phyloP scores from a whole-genome alignment of 176 grass and related monocot species.

The Triticum monococcum region DNA sequence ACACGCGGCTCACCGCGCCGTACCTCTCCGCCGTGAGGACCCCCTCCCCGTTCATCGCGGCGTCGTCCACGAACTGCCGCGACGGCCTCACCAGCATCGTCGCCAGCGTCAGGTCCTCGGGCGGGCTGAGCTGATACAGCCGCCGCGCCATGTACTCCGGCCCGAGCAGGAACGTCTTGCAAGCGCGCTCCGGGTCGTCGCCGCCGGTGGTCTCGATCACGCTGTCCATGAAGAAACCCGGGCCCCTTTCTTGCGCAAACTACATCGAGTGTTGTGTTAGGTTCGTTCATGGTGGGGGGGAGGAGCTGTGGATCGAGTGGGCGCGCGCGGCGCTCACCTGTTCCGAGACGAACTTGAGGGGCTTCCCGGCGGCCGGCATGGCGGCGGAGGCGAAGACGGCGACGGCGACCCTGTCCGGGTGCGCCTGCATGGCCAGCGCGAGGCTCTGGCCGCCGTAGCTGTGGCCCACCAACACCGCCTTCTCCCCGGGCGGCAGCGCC shows the following conservation, averaged over 20 bases:
- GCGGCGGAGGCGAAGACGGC: constrained; percentile 45
- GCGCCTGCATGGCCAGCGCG: constrained; percentile 40
- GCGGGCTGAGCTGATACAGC: constrained; percentile 23
- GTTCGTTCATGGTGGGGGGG: no score
- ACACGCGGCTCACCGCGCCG: constrained; percentile 38
- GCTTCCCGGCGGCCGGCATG: constrained; percentile 34
- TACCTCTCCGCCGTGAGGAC: constrained; percentile 27
- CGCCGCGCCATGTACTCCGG: constrained; percentile 1
- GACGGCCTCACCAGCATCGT: constrained; percentile 26
- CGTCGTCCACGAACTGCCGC: background rate
- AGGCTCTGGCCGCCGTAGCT: constrained; percentile 35
- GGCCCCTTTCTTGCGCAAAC: background rate
- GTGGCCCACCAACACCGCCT: constrained; percentile 44
- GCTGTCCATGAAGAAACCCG: constrained; percentile 20
- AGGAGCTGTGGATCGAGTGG: background rate
- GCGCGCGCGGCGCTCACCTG: background rate
- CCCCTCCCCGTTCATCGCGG: background rate
- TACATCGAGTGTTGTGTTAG: background rate
- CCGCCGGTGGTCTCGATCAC: background rate
- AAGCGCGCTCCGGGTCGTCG: background rate
- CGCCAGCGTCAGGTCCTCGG: constrained; percentile 39
- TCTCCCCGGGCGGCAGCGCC: constrained; percentile 18
- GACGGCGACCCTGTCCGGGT: constrained; percentile 39
- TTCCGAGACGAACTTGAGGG: background rate
- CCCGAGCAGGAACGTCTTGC: constrained; percentile 24